Conservation (phyloP, 2,329 filamentous ascomycete genomes). For the Nemania sp. region DNA sequence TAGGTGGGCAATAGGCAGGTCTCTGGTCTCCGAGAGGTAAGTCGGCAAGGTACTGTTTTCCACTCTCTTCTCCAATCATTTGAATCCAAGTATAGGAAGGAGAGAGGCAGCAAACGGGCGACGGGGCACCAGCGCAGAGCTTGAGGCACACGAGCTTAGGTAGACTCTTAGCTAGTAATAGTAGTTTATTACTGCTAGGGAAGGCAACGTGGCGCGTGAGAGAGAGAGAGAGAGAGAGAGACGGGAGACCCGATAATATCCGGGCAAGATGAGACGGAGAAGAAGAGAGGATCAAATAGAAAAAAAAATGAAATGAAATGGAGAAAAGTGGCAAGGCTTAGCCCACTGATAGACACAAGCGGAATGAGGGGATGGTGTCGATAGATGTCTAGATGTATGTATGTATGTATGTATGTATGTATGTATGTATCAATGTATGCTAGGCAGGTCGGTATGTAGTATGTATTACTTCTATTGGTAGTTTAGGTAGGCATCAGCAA, state of each 20-base stretch:
- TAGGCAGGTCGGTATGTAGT: no score
- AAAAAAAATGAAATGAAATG: no score
- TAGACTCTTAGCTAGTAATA: slow-evolving; percentile 21
- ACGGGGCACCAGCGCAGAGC: slow-evolving; percentile 45
- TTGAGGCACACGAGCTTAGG: slow-evolving; percentile 41
- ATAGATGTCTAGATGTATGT: no score
- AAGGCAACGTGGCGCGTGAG: slow-evolving; percentile 25
- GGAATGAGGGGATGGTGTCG: background rate
- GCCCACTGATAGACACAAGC: slow-evolving; percentile 1
- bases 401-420: slow-evolving; percentile 34
- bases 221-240: slow-evolving; percentile 8
- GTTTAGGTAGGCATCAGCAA: slow-evolving; percentile 22
- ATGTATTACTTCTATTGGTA: no score
- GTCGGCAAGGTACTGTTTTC: slow-evolving; percentile 27
- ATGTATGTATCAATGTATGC: no score
- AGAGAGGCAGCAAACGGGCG: slow-evolving; percentile 50
- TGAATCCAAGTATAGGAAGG: slow-evolving; percentile 36
- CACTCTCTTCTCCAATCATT: slow-evolving; percentile 37
- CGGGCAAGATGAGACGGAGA: no score
- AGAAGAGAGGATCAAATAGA: no score
- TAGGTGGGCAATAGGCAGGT: slow-evolving; percentile 1
- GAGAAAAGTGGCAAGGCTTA: no score
- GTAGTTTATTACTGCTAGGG: slow-evolving; percentile 20
- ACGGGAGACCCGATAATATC: background rate
- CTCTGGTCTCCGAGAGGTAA: slow-evolving; percentile 24